phyloP scores from a whole-genome alignment of 441 rosid genomes.

The Gossypium laxum region DNA sequence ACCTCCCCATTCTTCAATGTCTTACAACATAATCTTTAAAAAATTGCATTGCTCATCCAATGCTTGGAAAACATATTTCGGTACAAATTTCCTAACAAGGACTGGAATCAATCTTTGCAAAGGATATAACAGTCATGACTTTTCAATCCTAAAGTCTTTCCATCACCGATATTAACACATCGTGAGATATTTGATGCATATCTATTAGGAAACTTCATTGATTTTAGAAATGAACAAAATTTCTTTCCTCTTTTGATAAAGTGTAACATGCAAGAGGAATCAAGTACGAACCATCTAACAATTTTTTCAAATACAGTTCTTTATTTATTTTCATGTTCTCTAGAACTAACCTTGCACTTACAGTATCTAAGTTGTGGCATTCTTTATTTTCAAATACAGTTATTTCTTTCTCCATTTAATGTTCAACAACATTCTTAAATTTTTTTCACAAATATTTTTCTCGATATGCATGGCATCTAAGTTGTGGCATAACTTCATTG shows the following conservation, averaged over 20 bases:
- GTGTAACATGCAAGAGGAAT: background rate
- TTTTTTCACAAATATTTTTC: too few species aligned
- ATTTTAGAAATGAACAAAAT: background rate
- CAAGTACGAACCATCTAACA: background rate
- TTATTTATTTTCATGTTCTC: background rate
- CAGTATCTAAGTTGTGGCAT: too few species aligned
- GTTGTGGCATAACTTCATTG: background rate
- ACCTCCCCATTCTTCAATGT: background rate
- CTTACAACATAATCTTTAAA: background rate
- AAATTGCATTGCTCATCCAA: background rate
- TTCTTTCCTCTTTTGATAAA: background rate
- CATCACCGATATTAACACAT: too few species aligned
- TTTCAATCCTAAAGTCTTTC: too few species aligned
- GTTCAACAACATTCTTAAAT: too few species aligned
- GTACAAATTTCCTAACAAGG: too few species aligned
- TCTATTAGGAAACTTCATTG: too few species aligned
- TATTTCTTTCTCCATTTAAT: too few species aligned
- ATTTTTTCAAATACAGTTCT: background rate
- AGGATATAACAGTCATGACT: too few species aligned
- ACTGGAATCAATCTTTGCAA: too few species aligned
- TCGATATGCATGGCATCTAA: background rate
- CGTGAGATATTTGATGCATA: too few species aligned
- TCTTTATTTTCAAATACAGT: too few species aligned
- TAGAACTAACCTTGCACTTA: background rate
- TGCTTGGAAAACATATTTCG: background rate